Base-by-base conservation (phyloP, 441 rosid genomes). In the Jatropha multifida region DNA sequence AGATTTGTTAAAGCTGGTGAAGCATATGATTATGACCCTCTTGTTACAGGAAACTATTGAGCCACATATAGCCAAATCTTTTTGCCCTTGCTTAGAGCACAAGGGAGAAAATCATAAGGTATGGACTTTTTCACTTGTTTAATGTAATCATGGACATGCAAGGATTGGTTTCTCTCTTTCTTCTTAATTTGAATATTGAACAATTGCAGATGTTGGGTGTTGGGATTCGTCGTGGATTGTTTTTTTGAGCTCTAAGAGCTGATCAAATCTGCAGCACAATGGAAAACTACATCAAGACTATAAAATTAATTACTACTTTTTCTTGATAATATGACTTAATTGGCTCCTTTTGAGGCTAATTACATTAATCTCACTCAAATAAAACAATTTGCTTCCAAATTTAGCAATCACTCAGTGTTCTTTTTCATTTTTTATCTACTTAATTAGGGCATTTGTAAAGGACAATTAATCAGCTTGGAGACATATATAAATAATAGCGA, bases 1-100 rank as follows among this genome's bases (percentile, higher is more conserved):
- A 84, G 97, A 84, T 94, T 94, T 81, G 97, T 92, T 68, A 92
- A 94, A 84, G 92, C 93, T 9, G 90, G 88, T 5, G 98, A 93
- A 79, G 83, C 82, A 38, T 87, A 88, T 81, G 97, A 90, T 64
- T 88, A 85, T 81, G 93, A 92, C 63, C 94, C 97, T 74, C 84
- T 84, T 52, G 54, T 15, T 20, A 63, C 81, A 7, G 59, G 78
- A n/a, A 79, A 81, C 61, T 79, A 72, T 65, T 82, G 78, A 80
- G 61, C 61, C 61, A n/a, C 17, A 0, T 20, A 56, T 20, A 7
- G 71, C 67, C 27, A 15, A 65, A 54, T 6, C 63, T 70, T 18
- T 27, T 49, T 63, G 68, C 58, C 68, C 17, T 20, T 67, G 27
- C 42, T 15, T 63, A 32, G 11, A 14, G 4, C 15, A 67, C 48